These are phyloP conservation scores for Lizonia empirigonia DNA, from an alignment of 2,329 filamentous ascomycete species.

Conservation along the genomic window DNA sequence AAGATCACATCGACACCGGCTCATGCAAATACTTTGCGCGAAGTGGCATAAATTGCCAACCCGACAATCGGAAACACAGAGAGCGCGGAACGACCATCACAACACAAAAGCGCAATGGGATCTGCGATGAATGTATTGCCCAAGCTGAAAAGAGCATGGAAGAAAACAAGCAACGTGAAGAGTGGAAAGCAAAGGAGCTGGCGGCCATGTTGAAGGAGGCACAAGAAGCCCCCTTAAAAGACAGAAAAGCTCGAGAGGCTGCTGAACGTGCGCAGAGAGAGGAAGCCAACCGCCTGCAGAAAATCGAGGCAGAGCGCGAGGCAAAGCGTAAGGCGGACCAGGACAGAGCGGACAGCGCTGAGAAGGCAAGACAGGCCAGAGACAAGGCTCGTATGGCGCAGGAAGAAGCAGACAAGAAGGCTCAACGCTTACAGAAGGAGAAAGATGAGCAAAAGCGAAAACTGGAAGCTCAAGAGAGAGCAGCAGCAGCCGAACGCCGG, in stretches of 20 bases:
- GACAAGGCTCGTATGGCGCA: not conserved
- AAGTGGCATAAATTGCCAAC: constrained; percentile 23
- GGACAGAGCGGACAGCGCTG: not conserved
- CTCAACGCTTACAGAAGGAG: not conserved
- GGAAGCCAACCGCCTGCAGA: not conserved
- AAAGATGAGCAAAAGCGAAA: not conserved
- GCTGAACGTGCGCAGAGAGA: not conserved
- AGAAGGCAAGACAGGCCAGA: constrained; percentile 2
- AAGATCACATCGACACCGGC: constrained; percentile 26
- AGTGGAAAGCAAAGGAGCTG: not conserved
- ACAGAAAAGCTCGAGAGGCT: not conserved
- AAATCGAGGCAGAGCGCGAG: not conserved
- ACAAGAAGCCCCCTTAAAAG: not conserved
- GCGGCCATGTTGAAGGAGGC: constrained; percentile 3
- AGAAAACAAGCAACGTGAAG: not conserved
- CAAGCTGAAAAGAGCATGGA: not conserved
- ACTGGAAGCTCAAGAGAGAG: not conserved
- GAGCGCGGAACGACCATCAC: constrained; percentile 18
- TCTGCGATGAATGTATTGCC: constrained; percentile 24
- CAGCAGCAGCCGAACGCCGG: not conserved
- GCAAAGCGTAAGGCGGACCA: not conserved
- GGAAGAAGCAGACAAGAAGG: not conserved
- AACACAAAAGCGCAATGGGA: constrained; percentile 19
- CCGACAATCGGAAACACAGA: constrained; percentile 23
- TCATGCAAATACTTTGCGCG: constrained; percentile 23